Base-by-base conservation (phyloP, 2,329 filamentous ascomycete genomes). In the Ascochyta pisi region DNA sequence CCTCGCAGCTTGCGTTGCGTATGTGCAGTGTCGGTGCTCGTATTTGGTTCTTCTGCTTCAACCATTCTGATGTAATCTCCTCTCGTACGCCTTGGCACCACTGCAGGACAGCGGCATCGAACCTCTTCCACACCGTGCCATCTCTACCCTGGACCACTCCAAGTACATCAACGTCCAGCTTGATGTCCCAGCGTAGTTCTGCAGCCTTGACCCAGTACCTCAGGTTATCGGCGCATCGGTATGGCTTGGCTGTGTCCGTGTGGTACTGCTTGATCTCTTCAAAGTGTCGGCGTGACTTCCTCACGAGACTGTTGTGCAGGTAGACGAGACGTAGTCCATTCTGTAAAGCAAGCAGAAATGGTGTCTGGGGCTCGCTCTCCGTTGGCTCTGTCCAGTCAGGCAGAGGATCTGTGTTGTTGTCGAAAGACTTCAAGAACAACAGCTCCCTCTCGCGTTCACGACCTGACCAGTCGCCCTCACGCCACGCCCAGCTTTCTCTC, bases 151-250 rank as follows among this genome's bases (percentile, higher is more conserved):
- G 89, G 22, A 96, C 93, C 7, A 97, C 84, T 26, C 89, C 92
- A 76, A 96, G 88, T 22, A 94, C 91, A 69, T 97, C 92, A 50
- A 96, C 83, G 61, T 89, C 86, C 47, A 98, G 81, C 64, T 90
- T 84, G 35, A 93, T 85, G 77, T 98, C 95, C 88, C 94, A 99
- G 51, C 95, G 87, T 55, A 98, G 82, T 78, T 99, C 93, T 7
- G 93, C 92, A 1, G 94, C 95, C 79, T 99, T 99, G 77, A 90
- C 85, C 94, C 95, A 99, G 81, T 90, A 99, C 37, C 92, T 86
- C 59, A 99, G 82, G 74, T 99, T 99, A 66, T 99, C 95, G 3
- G 93, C 92, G 60, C 89, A 89, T 44, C 95, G 89, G 75, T 99
- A 99, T 0, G 95, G 95, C 77, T 98, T 98, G 57, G 87, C 88